Base-by-base conservation (phyloP, 768 basidiomycete species). In the Amanita exitialis region DNA sequence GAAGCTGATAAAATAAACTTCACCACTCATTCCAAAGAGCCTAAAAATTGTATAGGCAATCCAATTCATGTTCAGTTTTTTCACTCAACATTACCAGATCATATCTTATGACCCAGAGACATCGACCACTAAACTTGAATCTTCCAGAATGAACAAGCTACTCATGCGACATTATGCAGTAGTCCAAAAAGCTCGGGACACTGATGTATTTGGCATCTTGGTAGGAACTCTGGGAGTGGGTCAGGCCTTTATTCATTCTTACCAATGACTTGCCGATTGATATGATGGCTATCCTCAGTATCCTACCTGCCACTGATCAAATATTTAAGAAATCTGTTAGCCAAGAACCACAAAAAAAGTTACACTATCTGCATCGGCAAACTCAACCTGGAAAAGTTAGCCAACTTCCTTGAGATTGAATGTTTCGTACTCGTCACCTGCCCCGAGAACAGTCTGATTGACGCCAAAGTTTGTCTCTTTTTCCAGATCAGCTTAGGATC, bases 341-440 rank as follows among this genome's bases (percentile, higher is more conserved):
- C 73, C 1, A 73, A 71, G 35, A 74, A 80, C 1, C 79, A 76
- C 53, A 95, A 94, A 69, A 98, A 98, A 64, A 81, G 80, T 54
- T 99, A 98, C 66, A 97, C 95, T 2, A 80, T 99, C 57, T 88
- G 83, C 48, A 94, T 99, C 0, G 95, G 96, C 34, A 92, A 95
- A 66, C 77, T 96, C 43, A 96, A 90, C 58, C 94, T 96, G 0
- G 79, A 92, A 6, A 98, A 98, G 60, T 75, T 98, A 18, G 95
- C 84, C 7, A 99, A 98, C 66, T 98, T 97, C 64, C 77, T 88
- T 59, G 94, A 97, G 64, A 84, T 99, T 44, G 95, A 97, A 61
- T 95, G 93, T 59, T 98, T 92, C 60, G 85, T 97, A 15, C 74
- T 96, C 52, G 89, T 96, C 3, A 94, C 94, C 2, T 99, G 96